phyloP scores from a whole-genome alignment of 1,284 basidiomycete species.

The Porodaedalea pini region DNA sequence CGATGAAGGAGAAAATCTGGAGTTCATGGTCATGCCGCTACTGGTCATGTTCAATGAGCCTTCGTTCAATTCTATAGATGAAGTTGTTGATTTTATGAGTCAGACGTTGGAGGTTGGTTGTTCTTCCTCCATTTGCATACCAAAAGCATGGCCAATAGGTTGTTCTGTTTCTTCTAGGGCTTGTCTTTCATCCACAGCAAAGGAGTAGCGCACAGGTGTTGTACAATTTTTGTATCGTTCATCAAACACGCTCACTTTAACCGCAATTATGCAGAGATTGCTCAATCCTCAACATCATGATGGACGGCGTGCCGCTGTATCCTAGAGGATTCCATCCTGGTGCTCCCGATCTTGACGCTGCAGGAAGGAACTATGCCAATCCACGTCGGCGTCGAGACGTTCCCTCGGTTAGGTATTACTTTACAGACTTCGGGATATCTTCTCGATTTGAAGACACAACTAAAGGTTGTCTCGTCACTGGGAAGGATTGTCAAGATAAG shows the following conservation, averaged over 20 bases:
- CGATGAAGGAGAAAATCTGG: not conserved
- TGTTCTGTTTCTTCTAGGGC: not conserved
- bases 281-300: conserved; percentile 29
- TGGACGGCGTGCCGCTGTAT: conserved; percentile 28
- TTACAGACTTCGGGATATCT: conserved; percentile 32
- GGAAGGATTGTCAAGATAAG: not conserved
- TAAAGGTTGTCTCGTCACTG: not conserved
- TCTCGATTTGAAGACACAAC: conserved; percentile 9
- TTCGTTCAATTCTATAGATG: conserved; percentile 2
- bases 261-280: conserved; percentile 30
- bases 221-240: not conserved
- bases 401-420: conserved; percentile 26
- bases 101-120: conserved; percentile 10
- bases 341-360: not conserved
- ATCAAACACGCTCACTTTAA: too few species aligned
- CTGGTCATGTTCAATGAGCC: conserved; percentile 3
- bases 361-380: not conserved
- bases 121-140: not conserved
- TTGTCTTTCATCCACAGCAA: conserved; percentile 6
- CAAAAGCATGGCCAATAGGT: not conserved
- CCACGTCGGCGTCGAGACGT: conserved; percentile 12
- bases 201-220: conserved; percentile 11
- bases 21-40: conserved; percentile 14
- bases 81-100: conserved; percentile 11
- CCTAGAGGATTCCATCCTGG: conserved; percentile 29